Evolutionary conservation across 352 stramenopile genomes (phyloP), one percentile per base, ranked within the genome.

Genomic region (Pythium pectinolyticum): DNA sequence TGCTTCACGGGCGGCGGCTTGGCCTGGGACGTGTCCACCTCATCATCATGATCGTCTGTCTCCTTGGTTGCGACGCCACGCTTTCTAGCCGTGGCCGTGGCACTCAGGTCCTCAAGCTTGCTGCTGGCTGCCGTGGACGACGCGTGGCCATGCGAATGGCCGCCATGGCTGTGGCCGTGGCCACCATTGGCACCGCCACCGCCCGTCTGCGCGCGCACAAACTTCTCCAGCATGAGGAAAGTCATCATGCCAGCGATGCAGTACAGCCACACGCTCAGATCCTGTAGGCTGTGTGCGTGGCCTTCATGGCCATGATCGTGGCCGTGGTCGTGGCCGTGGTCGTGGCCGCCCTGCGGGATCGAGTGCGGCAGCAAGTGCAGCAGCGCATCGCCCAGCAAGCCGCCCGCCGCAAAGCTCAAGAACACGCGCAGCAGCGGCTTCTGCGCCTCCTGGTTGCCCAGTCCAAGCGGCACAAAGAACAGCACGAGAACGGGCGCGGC

Each of bases 361-460:
- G 93, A 90, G 65, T 97, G 91, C 35, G 91, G 91, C 34, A 97
- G 75, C 35, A 96, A 67, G 72, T 97, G 91, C 55, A 97, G 67
- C 66, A 97, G 86, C 28, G 93, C 86, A 45, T 97, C 91, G 37
- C 91, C 91, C 10, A 97, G 69, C 52, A 97, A 65, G 4, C 86
- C 91, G 25, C 90, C 91, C 6, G 86, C 85, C 22, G 90, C 85
- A 60, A 97, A 97, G 39, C 81, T 92, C 52, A 97, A 70, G 61
- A 97, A 91, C 50, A 96, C 76, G 32, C 82, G 84, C 54, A 95
- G 68, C 47, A 90, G 63, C 34, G 80, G 75, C 71, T 91, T 82
- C 57, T 93, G 82, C 28, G 74, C 73, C 58, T 86, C 76, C 34
- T 78, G 61, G 48, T 63, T 83, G 56, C 73, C 72, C 0, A 82